phyloP scores from a whole-genome alignment of 1,284 basidiomycete genomes.

The Heterobasidion parviporum region DNA sequence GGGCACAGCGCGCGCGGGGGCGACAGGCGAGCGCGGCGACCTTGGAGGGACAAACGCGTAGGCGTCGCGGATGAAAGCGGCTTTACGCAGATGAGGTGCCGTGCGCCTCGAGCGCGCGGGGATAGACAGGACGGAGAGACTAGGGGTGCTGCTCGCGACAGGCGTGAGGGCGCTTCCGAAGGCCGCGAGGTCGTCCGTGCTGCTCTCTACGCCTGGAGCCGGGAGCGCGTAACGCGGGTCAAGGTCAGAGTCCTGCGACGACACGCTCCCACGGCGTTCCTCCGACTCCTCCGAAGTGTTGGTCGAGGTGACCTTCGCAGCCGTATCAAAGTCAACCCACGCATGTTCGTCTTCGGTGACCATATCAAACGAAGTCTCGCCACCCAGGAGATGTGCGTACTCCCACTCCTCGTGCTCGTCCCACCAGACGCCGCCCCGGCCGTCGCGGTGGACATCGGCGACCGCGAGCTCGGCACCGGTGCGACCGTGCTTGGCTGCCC shows the following conservation, averaged over 20 bases:
- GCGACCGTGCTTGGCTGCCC: neutral
- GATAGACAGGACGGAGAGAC: conserved; percentile 3
- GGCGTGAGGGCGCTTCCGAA: conserved; percentile 12
- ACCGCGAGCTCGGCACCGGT: conserved; percentile 19
- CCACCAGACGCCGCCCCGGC: conserved; percentile 54
- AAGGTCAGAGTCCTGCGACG: conserved; percentile 44
- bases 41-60: conserved; percentile 14
- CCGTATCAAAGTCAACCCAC: conserved; percentile 1
- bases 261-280: conserved; percentile 35
- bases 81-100: conserved; percentile 32
- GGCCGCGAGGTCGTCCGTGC: conserved; percentile 25
- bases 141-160: neutral
- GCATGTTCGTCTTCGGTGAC: neutral
- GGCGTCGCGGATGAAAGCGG: conserved; percentile 28
- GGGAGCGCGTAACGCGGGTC: conserved; percentile 40
- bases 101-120: conserved; percentile 24
- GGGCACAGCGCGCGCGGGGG: conserved; percentile 1
- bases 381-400: conserved; percentile 47
- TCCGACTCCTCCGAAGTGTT: conserved; percentile 15
- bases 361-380: conserved; percentile 9
- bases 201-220: conserved; percentile 21
- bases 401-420: conserved; percentile 65
- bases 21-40: conserved; percentile 16
- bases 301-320: neutral
- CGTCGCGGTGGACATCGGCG: conserved; percentile 51